These are phyloP conservation scores for Paecilomyces variotii DNA, from an alignment of 2,329 filamentous ascomycete species.

Conservation along the genomic window DNA sequence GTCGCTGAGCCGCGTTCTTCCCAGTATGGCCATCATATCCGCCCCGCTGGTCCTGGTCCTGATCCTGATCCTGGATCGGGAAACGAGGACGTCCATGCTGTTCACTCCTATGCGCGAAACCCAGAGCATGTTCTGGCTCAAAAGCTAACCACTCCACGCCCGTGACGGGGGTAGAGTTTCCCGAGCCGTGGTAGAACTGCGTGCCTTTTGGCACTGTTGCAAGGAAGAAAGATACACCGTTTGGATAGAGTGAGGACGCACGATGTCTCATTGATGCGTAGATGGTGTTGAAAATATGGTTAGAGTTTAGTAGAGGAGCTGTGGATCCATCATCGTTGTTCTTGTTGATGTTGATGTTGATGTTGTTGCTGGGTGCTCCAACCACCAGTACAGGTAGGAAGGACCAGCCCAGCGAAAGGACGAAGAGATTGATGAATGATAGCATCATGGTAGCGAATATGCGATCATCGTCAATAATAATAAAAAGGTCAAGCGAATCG, in stretches of 20 bases:
- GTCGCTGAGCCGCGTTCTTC: background rate
- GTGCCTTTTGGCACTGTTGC: constrained; percentile 54
- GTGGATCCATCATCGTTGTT: background rate
- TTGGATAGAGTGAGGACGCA: constrained; percentile 60
- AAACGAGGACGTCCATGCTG: background rate
- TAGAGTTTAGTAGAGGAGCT: background rate
- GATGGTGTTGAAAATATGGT: constrained; percentile 59
- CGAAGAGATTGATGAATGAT: background rate
- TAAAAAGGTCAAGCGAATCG: background rate
- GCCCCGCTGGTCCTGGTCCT: no score
- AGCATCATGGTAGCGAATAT: background rate
- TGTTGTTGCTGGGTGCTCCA: background rate
- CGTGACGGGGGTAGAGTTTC: constrained; percentile 34
- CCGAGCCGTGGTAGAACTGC: constrained; percentile 57
- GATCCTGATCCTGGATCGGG: no score
- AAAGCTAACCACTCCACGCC: constrained; percentile 62
- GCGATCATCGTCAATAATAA: background rate
- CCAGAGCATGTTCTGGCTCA: constrained; percentile 60
- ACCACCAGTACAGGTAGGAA: background rate
- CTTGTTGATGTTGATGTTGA: background rate
- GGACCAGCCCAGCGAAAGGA: background rate
- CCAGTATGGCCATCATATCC: no score
- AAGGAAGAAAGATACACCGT: constrained; percentile 61
- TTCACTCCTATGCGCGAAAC: constrained; percentile 43
- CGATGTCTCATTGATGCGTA: constrained; percentile 62